Conservation (phyloP, 176 grass and related monocot genomes). For the Thinopyrum elongatum region DNA sequence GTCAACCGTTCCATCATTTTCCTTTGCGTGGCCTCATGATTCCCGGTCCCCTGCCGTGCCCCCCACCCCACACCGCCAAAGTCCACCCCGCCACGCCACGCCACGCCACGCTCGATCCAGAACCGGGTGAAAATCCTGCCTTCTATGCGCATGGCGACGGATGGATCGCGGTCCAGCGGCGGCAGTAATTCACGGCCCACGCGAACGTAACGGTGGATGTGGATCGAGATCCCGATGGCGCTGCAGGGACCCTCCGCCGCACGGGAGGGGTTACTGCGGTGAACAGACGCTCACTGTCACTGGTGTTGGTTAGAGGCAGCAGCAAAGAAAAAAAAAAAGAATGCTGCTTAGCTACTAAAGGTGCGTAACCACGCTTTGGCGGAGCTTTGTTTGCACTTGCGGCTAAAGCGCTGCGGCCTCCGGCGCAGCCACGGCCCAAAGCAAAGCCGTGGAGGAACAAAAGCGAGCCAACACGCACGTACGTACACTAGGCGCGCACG, state of each 20-base stretch:
- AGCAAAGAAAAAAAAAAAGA: neutral
- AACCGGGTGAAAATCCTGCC: neutral
- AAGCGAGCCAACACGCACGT: slow-evolving; percentile 4
- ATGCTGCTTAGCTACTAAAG: slow-evolving; percentile 23
- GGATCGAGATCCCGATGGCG: too few species aligned
- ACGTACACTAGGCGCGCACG: neutral
- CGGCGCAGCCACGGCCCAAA: slow-evolving; percentile 21
- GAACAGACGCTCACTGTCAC: neutral
- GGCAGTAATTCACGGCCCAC: neutral
- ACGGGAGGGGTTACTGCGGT: neutral
- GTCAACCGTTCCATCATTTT: slow-evolving; percentile 44
- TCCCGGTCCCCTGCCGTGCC: slow-evolving; percentile 16
- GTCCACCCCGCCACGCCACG: neutral
- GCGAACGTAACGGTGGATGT: neutral
- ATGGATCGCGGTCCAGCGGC: too few species aligned
- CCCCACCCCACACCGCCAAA: neutral
- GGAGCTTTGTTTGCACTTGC: slow-evolving; percentile 42
- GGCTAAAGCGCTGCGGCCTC: slow-evolving; percentile 5
- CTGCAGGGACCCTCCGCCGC: too few species aligned
- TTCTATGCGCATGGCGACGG: too few species aligned
- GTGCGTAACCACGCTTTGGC: slow-evolving; percentile 31
- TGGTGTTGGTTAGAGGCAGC: neutral
- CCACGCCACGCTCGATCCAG: neutral
- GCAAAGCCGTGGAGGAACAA: slow-evolving; percentile 6
- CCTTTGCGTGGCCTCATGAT: slow-evolving; percentile 22